These are phyloP conservation scores for Aspergillus asperescens DNA, from an alignment of 495 filamentous ascomycete species.

Conservation along the genomic window DNA sequence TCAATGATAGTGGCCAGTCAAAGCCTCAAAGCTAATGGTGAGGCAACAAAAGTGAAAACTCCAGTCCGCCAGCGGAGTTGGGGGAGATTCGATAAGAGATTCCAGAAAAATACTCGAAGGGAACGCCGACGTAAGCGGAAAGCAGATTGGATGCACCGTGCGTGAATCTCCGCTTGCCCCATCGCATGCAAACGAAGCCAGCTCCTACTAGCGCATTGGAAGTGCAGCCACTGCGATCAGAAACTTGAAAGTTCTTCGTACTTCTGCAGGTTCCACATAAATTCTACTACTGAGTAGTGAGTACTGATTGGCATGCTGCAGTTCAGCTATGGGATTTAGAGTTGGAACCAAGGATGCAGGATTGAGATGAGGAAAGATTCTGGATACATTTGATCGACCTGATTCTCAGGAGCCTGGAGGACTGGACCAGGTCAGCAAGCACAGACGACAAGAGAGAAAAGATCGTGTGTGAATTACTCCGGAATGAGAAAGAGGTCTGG, in stretches of 20 bases:
- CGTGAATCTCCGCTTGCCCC: not conserved
- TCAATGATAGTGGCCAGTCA: not conserved
- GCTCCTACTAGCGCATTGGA: not conserved
- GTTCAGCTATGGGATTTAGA: constrained; percentile 6
- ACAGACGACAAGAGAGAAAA: no score
- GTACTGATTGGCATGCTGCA: not conserved
- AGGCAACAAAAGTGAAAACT: not conserved
- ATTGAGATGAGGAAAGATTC: not conserved
- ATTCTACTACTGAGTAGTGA: not conserved
- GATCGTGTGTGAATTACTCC: no score
- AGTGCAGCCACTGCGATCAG: no score
- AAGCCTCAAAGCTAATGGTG: no score
- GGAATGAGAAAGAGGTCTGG: not conserved
- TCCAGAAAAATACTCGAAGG: not conserved
- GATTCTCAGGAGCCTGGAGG: no score
- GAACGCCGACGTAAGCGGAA: not conserved
- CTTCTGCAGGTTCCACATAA: constrained; percentile 2
- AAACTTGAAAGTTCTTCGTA: not conserved
- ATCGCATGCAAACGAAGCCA: not conserved
- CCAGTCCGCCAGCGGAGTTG: not conserved
- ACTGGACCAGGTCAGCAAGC: no score
- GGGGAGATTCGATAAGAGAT: not conserved
- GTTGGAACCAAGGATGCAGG: constrained; percentile 1
- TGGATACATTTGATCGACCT: not conserved
- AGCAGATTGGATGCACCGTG: not conserved